phyloP scores from a whole-genome alignment of 164 flowering plant species.

The Liriodendron chinense region DNA sequence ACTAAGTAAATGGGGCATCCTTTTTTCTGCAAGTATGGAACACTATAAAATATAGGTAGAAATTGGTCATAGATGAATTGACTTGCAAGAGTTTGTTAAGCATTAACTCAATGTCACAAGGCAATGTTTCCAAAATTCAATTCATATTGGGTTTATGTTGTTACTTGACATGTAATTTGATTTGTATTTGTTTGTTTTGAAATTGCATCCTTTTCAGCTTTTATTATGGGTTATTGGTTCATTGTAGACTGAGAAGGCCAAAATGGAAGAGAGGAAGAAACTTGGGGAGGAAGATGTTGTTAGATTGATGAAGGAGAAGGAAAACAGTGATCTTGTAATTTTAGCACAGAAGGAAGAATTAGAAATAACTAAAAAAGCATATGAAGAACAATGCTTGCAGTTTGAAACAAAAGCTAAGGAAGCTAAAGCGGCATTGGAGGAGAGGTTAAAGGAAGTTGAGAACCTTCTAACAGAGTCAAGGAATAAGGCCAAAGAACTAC shows the following conservation, averaged over 20 bases:
- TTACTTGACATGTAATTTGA: neutral
- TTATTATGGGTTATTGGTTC: constrained; percentile 3
- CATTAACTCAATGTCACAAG: neutral
- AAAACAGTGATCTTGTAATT: constrained; percentile 40
- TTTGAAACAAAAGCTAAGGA: constrained; percentile 51
- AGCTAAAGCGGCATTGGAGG: constrained; percentile 43
- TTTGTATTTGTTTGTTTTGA: neutral
- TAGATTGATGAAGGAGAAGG: constrained; percentile 57
- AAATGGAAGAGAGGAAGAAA: constrained; percentile 64
- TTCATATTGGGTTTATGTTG: neutral
- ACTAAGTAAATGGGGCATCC: no score
- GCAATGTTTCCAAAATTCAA: neutral
- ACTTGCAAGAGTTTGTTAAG: neutral
- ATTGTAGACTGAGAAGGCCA: constrained; percentile 62
- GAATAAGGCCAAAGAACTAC: constrained; percentile 54
- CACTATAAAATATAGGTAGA: neutral
- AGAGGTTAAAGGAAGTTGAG: constrained; percentile 62
- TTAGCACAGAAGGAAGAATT: constrained; percentile 52
- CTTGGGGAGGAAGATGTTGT: constrained; percentile 57
- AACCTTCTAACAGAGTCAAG: constrained; percentile 45
- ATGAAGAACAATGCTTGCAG: constrained; percentile 43
- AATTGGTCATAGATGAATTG: neutral
- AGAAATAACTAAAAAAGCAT: constrained; percentile 35
- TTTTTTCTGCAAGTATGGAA: neutral
- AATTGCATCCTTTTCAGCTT: neutral